phyloP scores from a whole-genome alignment of 768 basidiomycete species.

The Hypsizygus marmoreus region DNA sequence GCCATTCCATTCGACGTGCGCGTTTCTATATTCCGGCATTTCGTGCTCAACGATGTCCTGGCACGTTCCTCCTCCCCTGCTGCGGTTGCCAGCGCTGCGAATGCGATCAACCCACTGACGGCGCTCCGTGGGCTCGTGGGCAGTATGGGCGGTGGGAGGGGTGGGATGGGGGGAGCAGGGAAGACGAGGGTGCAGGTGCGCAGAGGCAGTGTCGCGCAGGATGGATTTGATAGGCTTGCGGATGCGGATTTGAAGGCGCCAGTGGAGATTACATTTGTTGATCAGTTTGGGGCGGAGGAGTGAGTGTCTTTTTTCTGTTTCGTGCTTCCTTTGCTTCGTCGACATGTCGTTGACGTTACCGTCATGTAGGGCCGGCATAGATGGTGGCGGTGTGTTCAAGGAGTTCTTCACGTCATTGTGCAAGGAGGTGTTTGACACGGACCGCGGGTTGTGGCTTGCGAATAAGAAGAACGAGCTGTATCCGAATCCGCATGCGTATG shows the following conservation, averaged over 20 bases:
- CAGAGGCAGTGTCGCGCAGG: constrained; percentile 80
- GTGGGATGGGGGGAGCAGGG: constrained; percentile 12
- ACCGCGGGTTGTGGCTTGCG: constrained; percentile 91
- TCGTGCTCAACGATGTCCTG: constrained; percentile 66
- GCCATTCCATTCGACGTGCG: constrained; percentile 90
- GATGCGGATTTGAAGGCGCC: constrained; percentile 81
- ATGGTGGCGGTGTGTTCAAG: constrained; percentile 97
- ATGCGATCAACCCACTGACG: neutral
- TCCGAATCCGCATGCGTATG: constrained; percentile 91
- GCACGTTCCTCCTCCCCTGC: constrained; percentile 8
- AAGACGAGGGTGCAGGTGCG: constrained; percentile 56
- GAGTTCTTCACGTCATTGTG: constrained; percentile 93
- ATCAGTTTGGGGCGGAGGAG: constrained; percentile 87
- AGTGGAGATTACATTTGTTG: constrained; percentile 89
- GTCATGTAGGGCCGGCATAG: constrained; percentile 78
- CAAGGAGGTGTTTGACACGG: constrained; percentile 93
- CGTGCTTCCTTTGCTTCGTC: neutral
- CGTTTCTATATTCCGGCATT: constrained; percentile 87
- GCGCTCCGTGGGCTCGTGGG: neutral
- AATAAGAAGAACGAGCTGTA: constrained; percentile 93
- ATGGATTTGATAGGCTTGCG: constrained; percentile 84
- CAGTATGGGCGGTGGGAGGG: constrained; percentile 12
- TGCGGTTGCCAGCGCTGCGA: neutral
- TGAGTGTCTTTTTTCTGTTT: constrained; percentile 38
- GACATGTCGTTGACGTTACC: neutral